Evolutionary conservation across 2,329 filamentous ascomycete species (phyloP), one percentile per base, ranked within the genome.

Genomic region (Boeremia exigua): DNA sequence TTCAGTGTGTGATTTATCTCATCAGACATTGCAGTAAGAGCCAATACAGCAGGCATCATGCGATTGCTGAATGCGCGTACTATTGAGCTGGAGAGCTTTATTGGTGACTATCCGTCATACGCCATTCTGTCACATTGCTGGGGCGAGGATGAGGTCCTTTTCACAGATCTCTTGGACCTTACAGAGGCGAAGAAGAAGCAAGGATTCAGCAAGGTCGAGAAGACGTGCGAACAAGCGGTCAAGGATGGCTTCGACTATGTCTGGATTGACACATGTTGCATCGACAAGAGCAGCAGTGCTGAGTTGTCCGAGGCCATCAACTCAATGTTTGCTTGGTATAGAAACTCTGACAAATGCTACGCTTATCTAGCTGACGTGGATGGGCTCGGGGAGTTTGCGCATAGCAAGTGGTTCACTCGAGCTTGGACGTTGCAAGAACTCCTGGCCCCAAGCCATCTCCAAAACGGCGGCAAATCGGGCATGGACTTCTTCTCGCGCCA

Each of bases 361-460:
- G 60, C 55, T 0, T 67, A 59, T 27, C 50, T 68, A 2, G 30
- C 50, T 10, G 61, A 65, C 17, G 54, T 66, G 0, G 45, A 54
- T 4, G 8, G 6, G 4, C 23, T n/a, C 0, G 17, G 28, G 6
- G 42, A 33, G 1, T 48, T 61, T 6, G 15, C 32, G 2, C 46
- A n/a, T 1, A 62, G 57, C 36, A 60, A 29, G 17, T 66, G 61
- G 59, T 62, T 64, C 19, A 56, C 11, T 0, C 28, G 63, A 9
- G 64, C 56, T 12, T 66, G 61, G 63, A 67, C 61, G 0, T 30
- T 67, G 1, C 64, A 67, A 28, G 64, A 67, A n/a, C 39, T 66
- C 0, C 34, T 67, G 0, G 62, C 64, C 4, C 59, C 64, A 2
- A 59, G 50, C n/a, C 25, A 36, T 9, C 15, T 50, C 2, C 29